Percentiles rank a stretch among this genome's conserved stretches.
Conservation (phyloP, 2,329 filamentous ascomycete species). For the Diplodia seriata region DNA sequence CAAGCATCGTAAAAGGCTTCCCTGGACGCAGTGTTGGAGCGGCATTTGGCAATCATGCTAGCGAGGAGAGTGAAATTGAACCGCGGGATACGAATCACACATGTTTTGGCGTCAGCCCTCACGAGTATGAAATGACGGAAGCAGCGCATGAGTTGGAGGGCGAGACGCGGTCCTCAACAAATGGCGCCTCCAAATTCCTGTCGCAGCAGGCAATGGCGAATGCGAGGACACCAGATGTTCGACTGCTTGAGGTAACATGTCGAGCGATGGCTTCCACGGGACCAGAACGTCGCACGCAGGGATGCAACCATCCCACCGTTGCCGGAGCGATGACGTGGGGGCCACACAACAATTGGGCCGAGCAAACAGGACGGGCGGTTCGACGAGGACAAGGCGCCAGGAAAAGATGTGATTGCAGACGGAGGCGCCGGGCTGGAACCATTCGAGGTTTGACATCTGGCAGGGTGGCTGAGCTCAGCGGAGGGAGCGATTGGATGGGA, state of each 20-base stretch:
- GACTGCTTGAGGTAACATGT: background rate
- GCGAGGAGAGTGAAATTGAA: background rate
- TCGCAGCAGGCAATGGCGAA: too few relatives aligned
- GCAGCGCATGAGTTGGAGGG: background rate
- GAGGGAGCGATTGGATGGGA: background rate
- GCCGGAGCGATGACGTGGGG: background rate
- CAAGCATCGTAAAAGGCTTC: background rate
- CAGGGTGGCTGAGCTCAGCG: slow-evolving; percentile 19
- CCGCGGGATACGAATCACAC: background rate
- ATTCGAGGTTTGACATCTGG: slow-evolving; percentile 22
- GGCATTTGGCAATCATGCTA: background rate
- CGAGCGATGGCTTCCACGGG: background rate
- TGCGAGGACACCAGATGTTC: background rate
- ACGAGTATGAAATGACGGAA: background rate
- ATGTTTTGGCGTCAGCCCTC: background rate
- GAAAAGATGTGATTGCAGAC: slow-evolving; percentile 4
- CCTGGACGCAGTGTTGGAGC: background rate
- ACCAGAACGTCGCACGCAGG: background rate
- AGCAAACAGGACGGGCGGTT: background rate
- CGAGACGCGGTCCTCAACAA: background rate
- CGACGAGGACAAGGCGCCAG: background rate
- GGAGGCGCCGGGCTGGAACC: slow-evolving; percentile 3
- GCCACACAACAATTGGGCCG: background rate
- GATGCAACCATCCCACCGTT: background rate
- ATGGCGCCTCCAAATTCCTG: background rate